Percentiles rank a stretch among this genome's conserved stretches.
phyloP scores from a whole-genome alignment of 768 basidiomycete genomes.

The Guyanaporus albipodus region DNA sequence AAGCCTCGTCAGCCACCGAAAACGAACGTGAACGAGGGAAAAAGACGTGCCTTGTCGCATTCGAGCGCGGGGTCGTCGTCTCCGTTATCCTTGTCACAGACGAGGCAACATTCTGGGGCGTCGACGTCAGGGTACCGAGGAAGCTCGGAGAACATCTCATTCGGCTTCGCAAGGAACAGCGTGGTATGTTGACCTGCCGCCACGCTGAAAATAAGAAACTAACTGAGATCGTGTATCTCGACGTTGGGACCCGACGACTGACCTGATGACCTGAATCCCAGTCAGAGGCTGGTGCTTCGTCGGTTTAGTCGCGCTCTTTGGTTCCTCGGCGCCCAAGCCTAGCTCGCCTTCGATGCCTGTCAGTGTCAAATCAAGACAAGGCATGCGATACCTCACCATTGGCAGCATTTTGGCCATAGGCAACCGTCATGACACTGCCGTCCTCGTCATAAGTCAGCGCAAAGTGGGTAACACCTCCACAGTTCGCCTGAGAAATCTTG shows the following conservation, averaged over 20 bases:
- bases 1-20: slow-evolving; percentile 2
- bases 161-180: slow-evolving; percentile 74
- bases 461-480: slow-evolving; percentile 91
- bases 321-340: slow-evolving; percentile 72
- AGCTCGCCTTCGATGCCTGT: slow-evolving; percentile 57
- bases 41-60: slow-evolving; percentile 75
- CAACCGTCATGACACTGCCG: slow-evolving; percentile 73
- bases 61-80: slow-evolving; percentile 75
- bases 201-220: slow-evolving; percentile 48
- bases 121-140: slow-evolving; percentile 79
- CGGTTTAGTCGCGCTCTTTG: slow-evolving; percentile 86
- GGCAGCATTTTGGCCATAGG: slow-evolving; percentile 83
- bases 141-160: slow-evolving; percentile 69
- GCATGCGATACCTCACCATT: slow-evolving; percentile 46
- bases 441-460: slow-evolving; percentile 73
- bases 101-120: slow-evolving; percentile 63
- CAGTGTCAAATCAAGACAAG: background rate
- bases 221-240: background rate
- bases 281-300: slow-evolving; percentile 62
- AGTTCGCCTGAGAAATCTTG: slow-evolving; percentile 62
- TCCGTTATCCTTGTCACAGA: slow-evolving; percentile 66
- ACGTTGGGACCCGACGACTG: slow-evolving; percentile 42
- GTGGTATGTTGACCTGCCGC: slow-evolving; percentile 87
- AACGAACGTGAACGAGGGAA: background rate
- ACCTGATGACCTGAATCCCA: slow-evolving; percentile 71